Evolutionary conservation across 148 eudicot genomes (phyloP).

Genomic region (Cornus controversa): DNA sequence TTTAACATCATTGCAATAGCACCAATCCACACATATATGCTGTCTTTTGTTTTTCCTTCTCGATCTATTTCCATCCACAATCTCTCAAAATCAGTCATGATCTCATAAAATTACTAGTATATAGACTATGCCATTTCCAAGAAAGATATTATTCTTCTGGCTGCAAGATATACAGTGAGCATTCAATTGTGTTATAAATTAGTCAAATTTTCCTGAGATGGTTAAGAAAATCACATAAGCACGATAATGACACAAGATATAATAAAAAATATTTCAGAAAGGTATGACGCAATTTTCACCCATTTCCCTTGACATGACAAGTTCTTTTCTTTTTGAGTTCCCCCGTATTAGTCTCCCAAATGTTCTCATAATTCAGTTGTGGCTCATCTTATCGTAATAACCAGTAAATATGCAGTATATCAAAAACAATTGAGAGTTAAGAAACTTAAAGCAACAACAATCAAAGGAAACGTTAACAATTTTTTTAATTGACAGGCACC

Average conservation of each 20-base stretch:
- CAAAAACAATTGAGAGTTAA: too few species aligned
- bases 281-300: neutral
- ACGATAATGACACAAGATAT: neutral
- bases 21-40: neutral
- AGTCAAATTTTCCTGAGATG: neutral
- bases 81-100: neutral
- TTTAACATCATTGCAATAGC: neutral
- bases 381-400: too few species aligned
- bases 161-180: neutral
- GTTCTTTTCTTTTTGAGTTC: neutral
- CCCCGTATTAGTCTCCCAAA: too few species aligned
- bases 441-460: too few species aligned
- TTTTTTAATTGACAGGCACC: neutral
- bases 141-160: neutral
- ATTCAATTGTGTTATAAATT: neutral
- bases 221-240: neutral
- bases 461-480: neutral
- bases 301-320: neutral
- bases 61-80: neutral
- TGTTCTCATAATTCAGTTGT: too few species aligned
- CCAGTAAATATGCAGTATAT: too few species aligned
- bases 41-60: neutral
- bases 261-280: neutral
- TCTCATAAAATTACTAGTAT: neutral
- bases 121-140: neutral